Conservation (phyloP, 176 grass and related monocot genomes). For the Neostapfia colusana region DNA sequence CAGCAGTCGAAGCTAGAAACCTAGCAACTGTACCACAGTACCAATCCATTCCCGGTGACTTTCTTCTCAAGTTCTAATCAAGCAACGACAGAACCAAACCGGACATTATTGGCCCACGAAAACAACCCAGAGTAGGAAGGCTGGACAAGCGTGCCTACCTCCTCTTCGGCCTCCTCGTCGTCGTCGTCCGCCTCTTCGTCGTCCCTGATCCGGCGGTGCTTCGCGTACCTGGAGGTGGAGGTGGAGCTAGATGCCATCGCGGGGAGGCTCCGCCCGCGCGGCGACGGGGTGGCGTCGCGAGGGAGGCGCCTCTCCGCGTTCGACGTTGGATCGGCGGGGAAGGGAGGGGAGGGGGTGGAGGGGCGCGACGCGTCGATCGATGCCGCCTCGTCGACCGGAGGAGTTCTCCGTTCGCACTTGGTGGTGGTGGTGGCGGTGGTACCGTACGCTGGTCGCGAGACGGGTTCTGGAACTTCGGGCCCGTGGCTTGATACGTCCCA, state of each 20-base stretch:
- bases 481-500: background rate
- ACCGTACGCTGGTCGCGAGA: conserved; percentile 12
- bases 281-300: background rate
- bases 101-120: background rate
- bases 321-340: conserved; percentile 48
- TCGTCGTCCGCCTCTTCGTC: conserved; percentile 50
- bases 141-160: conserved; percentile 41
- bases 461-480: background rate
- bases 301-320: background rate
- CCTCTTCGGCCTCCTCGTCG: conserved; percentile 52
- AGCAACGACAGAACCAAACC: conserved; percentile 1
- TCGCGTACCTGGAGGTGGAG: conserved; percentile 57
- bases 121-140: background rate
- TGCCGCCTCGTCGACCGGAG: conserved; percentile 42
- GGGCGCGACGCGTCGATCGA: conserved; percentile 25
- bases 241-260: conserved; percentile 57
- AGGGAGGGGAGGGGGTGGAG: background rate
- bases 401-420: conserved; percentile 29
- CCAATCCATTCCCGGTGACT: background rate
- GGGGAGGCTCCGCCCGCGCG: background rate
- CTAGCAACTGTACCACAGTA: conserved; percentile 3
- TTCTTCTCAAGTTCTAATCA: background rate
- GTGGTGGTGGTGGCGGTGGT: background rate
- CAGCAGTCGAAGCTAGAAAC: background rate
- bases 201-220: conserved; percentile 61